Base-by-base conservation (phyloP, 805 yeast genomes). In the Scheffersomyces lignosus region DNA sequence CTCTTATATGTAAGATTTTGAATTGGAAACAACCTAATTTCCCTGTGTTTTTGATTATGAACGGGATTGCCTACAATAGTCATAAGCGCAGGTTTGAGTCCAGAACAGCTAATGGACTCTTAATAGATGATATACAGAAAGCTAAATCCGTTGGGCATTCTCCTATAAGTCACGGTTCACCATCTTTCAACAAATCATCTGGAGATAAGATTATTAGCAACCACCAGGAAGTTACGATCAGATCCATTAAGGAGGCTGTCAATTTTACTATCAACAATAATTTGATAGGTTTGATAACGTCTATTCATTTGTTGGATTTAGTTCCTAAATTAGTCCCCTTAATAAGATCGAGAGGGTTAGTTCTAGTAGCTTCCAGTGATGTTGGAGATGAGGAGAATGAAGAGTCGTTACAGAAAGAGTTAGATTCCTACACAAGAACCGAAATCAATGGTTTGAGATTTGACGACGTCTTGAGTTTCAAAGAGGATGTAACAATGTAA, bases 11-110 rank as follows among this genome's bases (percentile, higher is more conserved):
- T 62, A 87, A 96, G 8, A 85, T 88, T 31, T 65, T 93, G 49
- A 93, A 93, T 62, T 93, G 99, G 99, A 93, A 93, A 62, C 99
- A 93, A 63, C 98, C 99, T 10, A 91, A 91, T 58, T 93, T 84
- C 63, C 97, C 99, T 0, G 98, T 93, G 0, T 81, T 93, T 47
- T 85, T 87, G 63, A 78, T 82, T 38, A 78, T 90, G 75, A 81
- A 80, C 49, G 87, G 88, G n/a, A 66, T 81, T 8, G 64, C 71
- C 29, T 58, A 54, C 56, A 49, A 58, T 53, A 24, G 44, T 33
- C 34, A 45, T 2, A 37, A 43, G 13, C 44, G 52, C n/a, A 44
- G 41, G 6, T 70, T 67, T 36, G 73, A 69, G 49, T 58, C 64
- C 2, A 54, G 69, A 36, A 58, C 72, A 1, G 61, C 73, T 4